These are phyloP conservation scores for Aspergillus transmontanensis DNA, from an alignment of 2,329 filamentous ascomycete genomes.

Conservation along the genomic window DNA sequence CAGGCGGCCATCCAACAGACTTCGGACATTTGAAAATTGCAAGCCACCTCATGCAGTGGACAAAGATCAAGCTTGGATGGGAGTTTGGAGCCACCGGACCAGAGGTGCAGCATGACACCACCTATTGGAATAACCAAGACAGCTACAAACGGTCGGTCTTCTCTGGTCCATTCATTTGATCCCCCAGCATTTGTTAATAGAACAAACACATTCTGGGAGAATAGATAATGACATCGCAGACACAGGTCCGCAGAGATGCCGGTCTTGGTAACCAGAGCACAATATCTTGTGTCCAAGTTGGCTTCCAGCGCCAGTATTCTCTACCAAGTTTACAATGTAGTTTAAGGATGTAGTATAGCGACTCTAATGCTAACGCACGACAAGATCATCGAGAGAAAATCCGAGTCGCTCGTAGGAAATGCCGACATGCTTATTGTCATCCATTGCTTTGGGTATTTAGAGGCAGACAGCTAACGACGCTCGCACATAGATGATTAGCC, in stretches of 20 bases:
- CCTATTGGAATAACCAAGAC: slow-evolving; percentile 56
- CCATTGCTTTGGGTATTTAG: slow-evolving; percentile 21
- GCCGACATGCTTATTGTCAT: slow-evolving; percentile 13
- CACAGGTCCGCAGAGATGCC: not conserved
- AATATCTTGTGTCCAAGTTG: not conserved
- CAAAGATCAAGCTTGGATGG: slow-evolving; percentile 59
- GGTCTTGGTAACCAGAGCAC: not conserved
- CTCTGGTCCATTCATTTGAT: not conserved
- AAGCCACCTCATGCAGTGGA: slow-evolving; percentile 60
- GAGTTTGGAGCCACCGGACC: slow-evolving; percentile 54
- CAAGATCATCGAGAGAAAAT: not conserved
- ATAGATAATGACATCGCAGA: not conserved
- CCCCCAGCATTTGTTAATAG: not conserved
- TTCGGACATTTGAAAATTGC: slow-evolving; percentile 63
- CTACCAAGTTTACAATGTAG: not conserved
- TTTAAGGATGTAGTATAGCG: slow-evolving; percentile 15
- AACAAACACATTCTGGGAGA: not conserved
- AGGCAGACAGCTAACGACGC: slow-evolving; percentile 23
- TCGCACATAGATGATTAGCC: slow-evolving; percentile 7
- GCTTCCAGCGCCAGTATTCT: not conserved
- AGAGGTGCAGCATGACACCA: slow-evolving; percentile 55
- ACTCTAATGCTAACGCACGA: slow-evolving; percentile 14
- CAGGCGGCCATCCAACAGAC: slow-evolving; percentile 62
- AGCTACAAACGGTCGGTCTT: slow-evolving; percentile 33
- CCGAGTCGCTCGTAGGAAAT: not conserved